phyloP scores from a whole-genome alignment of 805 yeast genomes.

The Spencermartinsiella europaea region DNA sequence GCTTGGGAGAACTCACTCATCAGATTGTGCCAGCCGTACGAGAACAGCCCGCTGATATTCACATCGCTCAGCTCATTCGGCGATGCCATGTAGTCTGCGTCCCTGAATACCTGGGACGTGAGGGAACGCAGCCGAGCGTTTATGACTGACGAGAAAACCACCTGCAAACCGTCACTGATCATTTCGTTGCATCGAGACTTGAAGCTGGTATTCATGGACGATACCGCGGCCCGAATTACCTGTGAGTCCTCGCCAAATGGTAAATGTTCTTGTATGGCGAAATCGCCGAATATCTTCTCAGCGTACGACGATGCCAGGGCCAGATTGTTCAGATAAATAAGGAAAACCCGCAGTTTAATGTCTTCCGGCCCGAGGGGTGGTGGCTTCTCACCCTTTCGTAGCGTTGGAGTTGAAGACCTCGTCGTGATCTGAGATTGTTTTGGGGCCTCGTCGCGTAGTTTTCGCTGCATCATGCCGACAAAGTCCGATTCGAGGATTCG shows the following conservation, averaged over 20 bases:
- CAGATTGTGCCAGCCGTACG: slow-evolving; percentile 57
- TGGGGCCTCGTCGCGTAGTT: slow-evolving; percentile 43
- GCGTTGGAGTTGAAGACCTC: slow-evolving; percentile 14
- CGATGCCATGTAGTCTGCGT: slow-evolving; percentile 36
- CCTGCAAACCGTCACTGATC: slow-evolving; percentile 40
- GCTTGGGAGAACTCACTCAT: slow-evolving; percentile 61
- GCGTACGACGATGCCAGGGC: slow-evolving; percentile 58
- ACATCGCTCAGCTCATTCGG: slow-evolving; percentile 19
- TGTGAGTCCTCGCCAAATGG: slow-evolving; percentile 26
- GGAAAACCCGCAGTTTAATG: slow-evolving; percentile 49
- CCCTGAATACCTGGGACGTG: slow-evolving; percentile 36
- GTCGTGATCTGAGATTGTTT: slow-evolving; percentile 15
- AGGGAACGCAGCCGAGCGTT: slow-evolving; percentile 33
- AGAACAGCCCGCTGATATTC: slow-evolving; percentile 39
- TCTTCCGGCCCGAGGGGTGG: slow-evolving; percentile 31
- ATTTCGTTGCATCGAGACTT: slow-evolving; percentile 35
- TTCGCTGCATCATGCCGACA: slow-evolving; percentile 48
- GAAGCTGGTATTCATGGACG: slow-evolving; percentile 28
- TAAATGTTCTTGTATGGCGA: slow-evolving; percentile 26
- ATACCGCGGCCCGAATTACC: slow-evolving; percentile 17
- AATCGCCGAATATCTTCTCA: slow-evolving; percentile 44
- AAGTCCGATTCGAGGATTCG: slow-evolving; percentile 61
- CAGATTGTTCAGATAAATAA: slow-evolving; percentile 68
- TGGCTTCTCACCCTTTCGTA: slow-evolving; percentile 3
- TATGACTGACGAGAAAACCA: slow-evolving; percentile 37